Conservation (phyloP, 1,139 yeast genomes). For the Suhomyces choctaworum region DNA sequence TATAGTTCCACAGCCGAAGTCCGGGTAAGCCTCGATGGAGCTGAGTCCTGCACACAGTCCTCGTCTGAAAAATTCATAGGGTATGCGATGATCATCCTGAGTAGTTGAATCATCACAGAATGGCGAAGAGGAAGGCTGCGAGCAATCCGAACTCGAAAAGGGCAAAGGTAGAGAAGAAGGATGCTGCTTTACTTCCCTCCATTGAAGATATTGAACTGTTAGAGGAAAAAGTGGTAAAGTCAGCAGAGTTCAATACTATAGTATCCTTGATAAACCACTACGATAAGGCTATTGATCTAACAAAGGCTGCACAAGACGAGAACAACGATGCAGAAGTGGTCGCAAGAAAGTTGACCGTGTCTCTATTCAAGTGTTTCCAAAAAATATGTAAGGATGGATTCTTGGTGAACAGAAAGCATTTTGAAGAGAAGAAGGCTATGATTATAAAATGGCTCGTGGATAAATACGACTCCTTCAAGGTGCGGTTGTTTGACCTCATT, state of each 20-base stretch:
- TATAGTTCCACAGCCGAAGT: constrained; percentile 14
- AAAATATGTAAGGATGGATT: constrained; percentile 51
- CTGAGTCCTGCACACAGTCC: constrained; percentile 7
- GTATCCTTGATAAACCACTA: constrained; percentile 45
- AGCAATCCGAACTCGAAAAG: constrained; percentile 4
- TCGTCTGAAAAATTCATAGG: constrained; percentile 11
- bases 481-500: constrained; percentile 43
- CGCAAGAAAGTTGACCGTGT: constrained; percentile 53
- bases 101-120: constrained; percentile 1
- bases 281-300: constrained; percentile 24
- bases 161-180: constrained; percentile 8
- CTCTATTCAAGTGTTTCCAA: constrained; percentile 58
- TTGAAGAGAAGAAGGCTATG: constrained; percentile 47
- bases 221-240: constrained; percentile 32
- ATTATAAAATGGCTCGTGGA: constrained; percentile 64
- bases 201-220: constrained; percentile 34
- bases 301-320: constrained; percentile 23
- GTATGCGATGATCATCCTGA: constrained; percentile 1
- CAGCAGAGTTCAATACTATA: constrained; percentile 50
- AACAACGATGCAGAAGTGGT: constrained; percentile 24
- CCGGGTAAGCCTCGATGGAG: constrained; percentile 23
- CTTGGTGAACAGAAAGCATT: constrained; percentile 38
- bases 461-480: constrained; percentile 59
- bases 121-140: constrained; percentile 13
- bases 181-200: constrained; percentile 16